A percentile compares a stretch with the other conserved stretches of the same genome.
These are phyloP conservation scores for Drechslera avenae DNA, from an alignment of 2,329 filamentous ascomycete genomes.

Conservation along the genomic window DNA sequence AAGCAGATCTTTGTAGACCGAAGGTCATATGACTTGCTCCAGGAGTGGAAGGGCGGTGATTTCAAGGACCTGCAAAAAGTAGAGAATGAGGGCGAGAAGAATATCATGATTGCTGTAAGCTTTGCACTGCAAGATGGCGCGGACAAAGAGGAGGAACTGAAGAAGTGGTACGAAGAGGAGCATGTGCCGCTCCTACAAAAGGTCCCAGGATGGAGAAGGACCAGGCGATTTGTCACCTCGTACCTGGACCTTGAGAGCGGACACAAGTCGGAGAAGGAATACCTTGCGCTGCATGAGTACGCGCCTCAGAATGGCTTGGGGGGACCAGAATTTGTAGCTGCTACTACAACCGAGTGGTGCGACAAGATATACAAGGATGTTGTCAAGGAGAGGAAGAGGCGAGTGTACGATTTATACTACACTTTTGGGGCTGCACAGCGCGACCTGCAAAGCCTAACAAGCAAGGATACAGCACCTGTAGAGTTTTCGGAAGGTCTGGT, in stretches of 20 bases:
- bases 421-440: slow-evolving; percentile 77
- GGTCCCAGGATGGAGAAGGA: slow-evolving; percentile 79
- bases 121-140: slow-evolving; percentile 62
- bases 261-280: slow-evolving; percentile 55
- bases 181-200: slow-evolving; percentile 73
- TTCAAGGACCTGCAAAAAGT: slow-evolving; percentile 67
- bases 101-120: slow-evolving; percentile 67
- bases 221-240: slow-evolving; percentile 71
- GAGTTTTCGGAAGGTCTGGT: slow-evolving; percentile 61
- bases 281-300: slow-evolving; percentile 74
- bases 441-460: slow-evolving; percentile 65
- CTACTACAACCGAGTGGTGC: slow-evolving; percentile 66
- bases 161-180: slow-evolving; percentile 76
- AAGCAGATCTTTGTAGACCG: slow-evolving; percentile 71
- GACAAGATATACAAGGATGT: slow-evolving; percentile 64
- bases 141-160: slow-evolving; percentile 59
- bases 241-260: slow-evolving; percentile 55
- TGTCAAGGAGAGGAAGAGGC: slow-evolving; percentile 61
- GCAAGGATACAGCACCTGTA: slow-evolving; percentile 55
- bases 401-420: slow-evolving; percentile 75
- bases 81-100: slow-evolving; percentile 58
- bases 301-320: slow-evolving; percentile 68
- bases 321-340: slow-evolving; percentile 67
- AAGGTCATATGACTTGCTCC: slow-evolving; percentile 70
- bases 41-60: slow-evolving; percentile 59